These are phyloP conservation scores for Phialophora tarda DNA, from an alignment of 2,329 filamentous ascomycete species.

Conservation along the genomic window DNA sequence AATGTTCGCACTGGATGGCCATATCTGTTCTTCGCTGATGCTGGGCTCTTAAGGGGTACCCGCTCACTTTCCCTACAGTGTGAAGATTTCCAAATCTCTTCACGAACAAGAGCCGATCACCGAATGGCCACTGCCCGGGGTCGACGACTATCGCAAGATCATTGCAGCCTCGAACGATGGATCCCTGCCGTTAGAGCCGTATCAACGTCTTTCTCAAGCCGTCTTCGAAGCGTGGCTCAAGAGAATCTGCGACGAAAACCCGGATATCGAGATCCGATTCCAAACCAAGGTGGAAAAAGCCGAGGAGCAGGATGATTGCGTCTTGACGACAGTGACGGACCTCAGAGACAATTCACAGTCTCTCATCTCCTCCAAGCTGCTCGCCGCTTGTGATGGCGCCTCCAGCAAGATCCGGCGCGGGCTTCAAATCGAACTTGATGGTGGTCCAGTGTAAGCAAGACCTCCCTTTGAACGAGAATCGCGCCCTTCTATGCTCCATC, in stretches of 20 bases:
- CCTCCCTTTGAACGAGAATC: neutral
- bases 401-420: slow-evolving; percentile 39
- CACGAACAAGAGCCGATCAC: slow-evolving; percentile 10
- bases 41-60: slow-evolving; percentile 5
- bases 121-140: slow-evolving; percentile 17
- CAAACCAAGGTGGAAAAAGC: slow-evolving; percentile 40
- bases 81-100: slow-evolving; percentile 9
- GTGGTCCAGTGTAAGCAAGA: slow-evolving; percentile 42
- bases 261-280: slow-evolving; percentile 40
- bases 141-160: slow-evolving; percentile 29
- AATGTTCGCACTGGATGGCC: too few species aligned
- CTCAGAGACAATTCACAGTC: slow-evolving; percentile 27
- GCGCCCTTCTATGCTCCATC: neutral
- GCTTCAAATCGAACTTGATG: slow-evolving; percentile 39
- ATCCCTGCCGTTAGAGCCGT: slow-evolving; percentile 42
- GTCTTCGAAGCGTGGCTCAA: slow-evolving; percentile 48
- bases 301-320: slow-evolving; percentile 34
- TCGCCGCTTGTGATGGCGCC: slow-evolving; percentile 43
- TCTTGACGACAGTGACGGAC: slow-evolving; percentile 36
- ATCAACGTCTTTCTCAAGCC: slow-evolving; percentile 44
- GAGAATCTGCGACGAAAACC: slow-evolving; percentile 33
- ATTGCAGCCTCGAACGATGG: slow-evolving; percentile 43
- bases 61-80: slow-evolving; percentile 5
- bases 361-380: slow-evolving; percentile 36
- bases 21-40: neutral